Evolutionary conservation across 768 basidiomycete species (phyloP).

Genomic region (Leccinum sublutescens): DNA sequence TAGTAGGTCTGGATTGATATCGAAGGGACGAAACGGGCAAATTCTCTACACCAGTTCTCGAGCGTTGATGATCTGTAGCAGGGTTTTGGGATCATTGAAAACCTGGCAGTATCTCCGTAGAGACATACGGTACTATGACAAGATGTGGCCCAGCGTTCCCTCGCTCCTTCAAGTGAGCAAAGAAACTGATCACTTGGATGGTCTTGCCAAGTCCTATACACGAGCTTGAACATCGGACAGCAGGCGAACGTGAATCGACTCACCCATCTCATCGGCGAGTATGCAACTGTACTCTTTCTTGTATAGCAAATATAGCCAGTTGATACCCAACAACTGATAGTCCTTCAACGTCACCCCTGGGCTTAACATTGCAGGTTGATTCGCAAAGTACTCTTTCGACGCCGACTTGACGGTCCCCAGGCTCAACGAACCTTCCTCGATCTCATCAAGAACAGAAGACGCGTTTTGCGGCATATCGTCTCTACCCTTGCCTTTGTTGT

Average conservation of each 20-base stretch:
- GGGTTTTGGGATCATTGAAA: slow-evolving; percentile 7
- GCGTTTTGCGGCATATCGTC: slow-evolving; percentile 26
- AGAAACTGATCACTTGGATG: slow-evolving; percentile 96
- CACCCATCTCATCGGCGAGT: slow-evolving; percentile 99
- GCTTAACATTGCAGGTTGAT: slow-evolving; percentile 69
- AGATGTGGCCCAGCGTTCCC: slow-evolving; percentile 85
- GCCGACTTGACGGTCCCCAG: slow-evolving; percentile 46
- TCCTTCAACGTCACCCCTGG: slow-evolving; percentile 82
- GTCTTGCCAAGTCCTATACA: slow-evolving; percentile 92
- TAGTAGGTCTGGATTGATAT: slow-evolving; percentile 92
- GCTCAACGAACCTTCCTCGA: slow-evolving; percentile 63
- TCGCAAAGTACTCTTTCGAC: slow-evolving; percentile 63
- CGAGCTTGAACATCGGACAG: neutral
- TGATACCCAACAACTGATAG: slow-evolving; percentile 96
- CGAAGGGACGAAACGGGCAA: slow-evolving; percentile 82
- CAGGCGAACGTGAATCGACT: slow-evolving; percentile 24
- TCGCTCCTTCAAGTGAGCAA: slow-evolving; percentile 81
- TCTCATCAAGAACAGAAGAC: slow-evolving; percentile 32
- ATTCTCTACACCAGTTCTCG: slow-evolving; percentile 99
- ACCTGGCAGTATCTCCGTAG: neutral
- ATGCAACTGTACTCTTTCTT: slow-evolving; percentile 84
- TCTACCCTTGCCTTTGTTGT: slow-evolving; percentile 39
- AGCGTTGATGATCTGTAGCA: slow-evolving; percentile 80
- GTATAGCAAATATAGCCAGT: slow-evolving; percentile 93
- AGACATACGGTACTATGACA: slow-evolving; percentile 88